Conservation (phyloP, 352 stramenopile genomes). For the Phytophthora parvispora region DNA sequence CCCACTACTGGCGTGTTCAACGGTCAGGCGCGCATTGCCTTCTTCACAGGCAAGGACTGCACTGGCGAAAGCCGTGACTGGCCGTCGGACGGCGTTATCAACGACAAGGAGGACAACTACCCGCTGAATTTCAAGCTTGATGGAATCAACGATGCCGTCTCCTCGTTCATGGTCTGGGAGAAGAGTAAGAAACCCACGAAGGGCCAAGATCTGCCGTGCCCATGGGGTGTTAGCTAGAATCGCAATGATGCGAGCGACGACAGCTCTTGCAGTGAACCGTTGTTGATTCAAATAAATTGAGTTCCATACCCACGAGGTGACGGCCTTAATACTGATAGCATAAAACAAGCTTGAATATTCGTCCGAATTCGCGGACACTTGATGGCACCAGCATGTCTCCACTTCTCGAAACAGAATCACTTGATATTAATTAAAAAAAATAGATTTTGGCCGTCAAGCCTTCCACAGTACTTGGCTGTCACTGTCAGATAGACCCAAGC, state of each 20-base stretch:
- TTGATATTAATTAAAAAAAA: too few species aligned
- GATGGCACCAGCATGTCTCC: too few species aligned
- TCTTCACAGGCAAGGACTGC: conserved; percentile 28
- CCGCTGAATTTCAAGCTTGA: conserved; percentile 34
- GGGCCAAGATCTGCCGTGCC: background rate
- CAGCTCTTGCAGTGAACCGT: too few species aligned
- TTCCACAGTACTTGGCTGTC: background rate
- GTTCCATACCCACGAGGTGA: too few species aligned
- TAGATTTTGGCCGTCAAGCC: too few species aligned
- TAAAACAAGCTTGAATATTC: too few species aligned
- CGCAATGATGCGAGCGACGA: too few species aligned
- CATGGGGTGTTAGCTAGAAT: background rate
- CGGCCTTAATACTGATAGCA: too few species aligned
- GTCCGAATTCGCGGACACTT: too few species aligned
- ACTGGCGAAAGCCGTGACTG: conserved; percentile 13
- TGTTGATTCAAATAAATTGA: too few species aligned
- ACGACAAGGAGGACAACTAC: conserved; percentile 28
- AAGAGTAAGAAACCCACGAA: conserved; percentile 10
- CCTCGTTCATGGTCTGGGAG: conserved; percentile 42
- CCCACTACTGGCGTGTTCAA: conserved; percentile 16
- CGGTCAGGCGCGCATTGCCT: conserved; percentile 32
- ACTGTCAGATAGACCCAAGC: background rate
- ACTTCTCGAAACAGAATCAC: too few species aligned
- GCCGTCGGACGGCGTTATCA: conserved; percentile 22
- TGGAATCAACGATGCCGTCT: conserved; percentile 32